Conservation (phyloP, 2,329 filamentous ascomycete species). For the Cytospora piceae region DNA sequence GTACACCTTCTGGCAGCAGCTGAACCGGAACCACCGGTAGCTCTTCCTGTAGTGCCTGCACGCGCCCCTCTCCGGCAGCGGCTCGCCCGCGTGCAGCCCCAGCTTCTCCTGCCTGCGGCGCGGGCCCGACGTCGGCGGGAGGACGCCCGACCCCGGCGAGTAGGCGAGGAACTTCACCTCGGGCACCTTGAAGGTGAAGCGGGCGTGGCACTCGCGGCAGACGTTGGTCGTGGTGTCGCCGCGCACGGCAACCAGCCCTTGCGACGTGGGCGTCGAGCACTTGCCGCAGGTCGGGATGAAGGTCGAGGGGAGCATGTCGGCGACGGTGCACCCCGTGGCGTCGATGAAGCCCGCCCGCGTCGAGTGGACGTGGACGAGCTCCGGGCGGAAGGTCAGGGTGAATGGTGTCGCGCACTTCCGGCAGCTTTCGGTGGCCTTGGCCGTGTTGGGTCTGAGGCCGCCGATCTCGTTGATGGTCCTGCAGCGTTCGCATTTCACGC, state of each 20-base stretch:
- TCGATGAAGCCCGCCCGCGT: conserved; percentile 80
- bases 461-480: conserved; percentile 73
- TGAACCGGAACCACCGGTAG: conserved; percentile 68
- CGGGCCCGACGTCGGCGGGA: conserved; percentile 41
- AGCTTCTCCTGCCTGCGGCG: conserved; percentile 56
- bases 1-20: conserved; percentile 62
- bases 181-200: conserved; percentile 79
- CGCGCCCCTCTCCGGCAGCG: conserved; percentile 56
- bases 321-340: conserved; percentile 71
- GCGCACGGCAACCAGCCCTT: conserved; percentile 71
- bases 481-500: conserved; percentile 78
- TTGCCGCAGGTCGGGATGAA: conserved; percentile 78
- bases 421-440: conserved; percentile 57
- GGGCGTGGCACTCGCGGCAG: conserved; percentile 78
- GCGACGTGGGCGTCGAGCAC: conserved; percentile 71
- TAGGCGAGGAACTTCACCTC: conserved; percentile 79
- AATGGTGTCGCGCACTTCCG: conserved; percentile 61
- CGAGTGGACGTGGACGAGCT: conserved; percentile 74
- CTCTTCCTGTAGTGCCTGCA: conserved; percentile 63
- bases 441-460: conserved; percentile 59
- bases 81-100: conserved; percentile 60
- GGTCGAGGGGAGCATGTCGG: conserved; percentile 77
- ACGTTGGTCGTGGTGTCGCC: conserved; percentile 75
- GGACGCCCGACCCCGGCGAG: conserved; percentile 53
- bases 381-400: conserved; percentile 61